A percentile compares a stretch with the other conserved stretches of the same genome.
Evolutionary conservation across 805 yeast species (phyloP).

Genomic region (Wickerhamomyces silvicola): DNA sequence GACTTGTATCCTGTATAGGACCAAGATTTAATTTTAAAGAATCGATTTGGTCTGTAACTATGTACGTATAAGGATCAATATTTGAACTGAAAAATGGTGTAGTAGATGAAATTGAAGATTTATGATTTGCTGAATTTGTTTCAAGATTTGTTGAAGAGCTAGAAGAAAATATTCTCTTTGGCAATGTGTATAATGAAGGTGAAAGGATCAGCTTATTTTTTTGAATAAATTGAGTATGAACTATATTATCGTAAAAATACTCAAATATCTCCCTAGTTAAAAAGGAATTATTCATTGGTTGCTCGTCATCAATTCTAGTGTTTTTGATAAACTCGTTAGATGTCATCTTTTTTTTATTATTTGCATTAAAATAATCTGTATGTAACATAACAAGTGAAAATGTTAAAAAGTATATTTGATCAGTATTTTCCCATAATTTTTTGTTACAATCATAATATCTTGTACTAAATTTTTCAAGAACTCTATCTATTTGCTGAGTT

Average conservation of each 20-base stretch:
- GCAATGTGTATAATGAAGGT: slow-evolving; percentile 10
- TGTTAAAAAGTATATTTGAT: slow-evolving; percentile 55
- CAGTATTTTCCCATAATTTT: slow-evolving; percentile 29
- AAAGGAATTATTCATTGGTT: slow-evolving; percentile 19
- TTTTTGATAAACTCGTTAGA: slow-evolving; percentile 54
- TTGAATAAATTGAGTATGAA: slow-evolving; percentile 49
- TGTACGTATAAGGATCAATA: slow-evolving; percentile 32
- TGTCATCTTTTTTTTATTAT: slow-evolving; percentile 62
- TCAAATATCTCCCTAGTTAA: slow-evolving; percentile 37
- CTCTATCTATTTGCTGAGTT: slow-evolving; percentile 70
- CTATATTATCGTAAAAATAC: slow-evolving; percentile 64
- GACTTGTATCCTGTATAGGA: slow-evolving; percentile 4
- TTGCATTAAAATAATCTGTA: slow-evolving; percentile 65
- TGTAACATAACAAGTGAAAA: slow-evolving; percentile 67
- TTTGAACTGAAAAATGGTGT: slow-evolving; percentile 17
- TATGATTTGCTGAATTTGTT: slow-evolving; percentile 1
- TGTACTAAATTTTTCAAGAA: slow-evolving; percentile 49
- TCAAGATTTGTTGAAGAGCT: slow-evolving; percentile 19
- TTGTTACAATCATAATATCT: slow-evolving; percentile 33
- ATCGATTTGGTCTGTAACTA: slow-evolving; percentile 22
- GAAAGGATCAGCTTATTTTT: slow-evolving; percentile 25
- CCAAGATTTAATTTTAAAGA: slow-evolving; percentile 17
- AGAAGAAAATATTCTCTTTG: slow-evolving; percentile 20
- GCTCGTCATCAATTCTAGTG: slow-evolving; percentile 26
- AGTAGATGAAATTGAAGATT: slow-evolving; percentile 19